Evolutionary conservation across 2,329 filamentous ascomycete species (phyloP), one percentile per base, ranked within the genome.

Genomic region (Cladosporium phlei): DNA sequence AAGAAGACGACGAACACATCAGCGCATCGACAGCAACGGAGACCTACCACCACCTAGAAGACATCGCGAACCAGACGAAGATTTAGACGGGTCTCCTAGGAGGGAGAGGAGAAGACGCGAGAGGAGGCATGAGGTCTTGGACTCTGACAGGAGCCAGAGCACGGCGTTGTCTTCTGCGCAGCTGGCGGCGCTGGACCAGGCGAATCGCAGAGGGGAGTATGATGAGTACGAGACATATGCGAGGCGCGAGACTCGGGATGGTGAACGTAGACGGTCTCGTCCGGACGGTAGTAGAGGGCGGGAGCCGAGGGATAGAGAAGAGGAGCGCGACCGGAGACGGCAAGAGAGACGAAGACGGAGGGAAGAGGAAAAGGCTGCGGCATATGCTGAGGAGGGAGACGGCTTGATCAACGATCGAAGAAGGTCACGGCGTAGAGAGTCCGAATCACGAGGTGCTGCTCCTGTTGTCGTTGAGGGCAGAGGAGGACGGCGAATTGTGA

Each of bases 121-220:
- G 20, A 37, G 39, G 22, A 17, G 34, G 27, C 44, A 47, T 9
- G 34, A 39, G n/a, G 22, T 25, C 3, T 32, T 35, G 10, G 27
- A 25, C 4, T 48, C 46, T 7, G 33, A 42, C 24, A 44, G 34
- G 16, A 38, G 37, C 5, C 34, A 40, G 12, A 62, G 56, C 40
- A 65, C 65, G 19, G 58, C 66, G 29, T 62, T 75, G 57, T 80
- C 59, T 64, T 70, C 66, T 50, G 77, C 80, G 55, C 80, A 83
- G 4, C 66, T 90, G 38, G 82, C 82, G 10, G 79, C 81, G 58
- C 66, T 90, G 37, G 77, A 88, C 56, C 73, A 78, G 39, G 68
- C 78, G 45, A 83, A 86, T 64, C 72, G 75, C 20, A 75, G 69
- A 3, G 72, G 68, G 65, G 61, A 61, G 17, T 62, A 64, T 8